Evolutionary conservation across 805 yeast species (phyloP).

Genomic region (Saccharomycopsis malanga): DNA sequence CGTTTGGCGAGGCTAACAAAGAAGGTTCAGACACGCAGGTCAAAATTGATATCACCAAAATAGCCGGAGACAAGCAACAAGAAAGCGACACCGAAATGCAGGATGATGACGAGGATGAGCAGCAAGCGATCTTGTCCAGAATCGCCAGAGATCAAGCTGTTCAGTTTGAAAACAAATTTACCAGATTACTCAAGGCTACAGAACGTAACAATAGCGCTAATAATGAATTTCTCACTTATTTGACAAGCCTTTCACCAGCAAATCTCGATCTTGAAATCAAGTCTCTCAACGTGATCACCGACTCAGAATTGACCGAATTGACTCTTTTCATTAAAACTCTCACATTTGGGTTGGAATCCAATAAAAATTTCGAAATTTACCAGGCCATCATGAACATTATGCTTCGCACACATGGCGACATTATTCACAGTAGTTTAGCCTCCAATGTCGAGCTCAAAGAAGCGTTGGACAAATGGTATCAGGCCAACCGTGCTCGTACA

Average conservation of each 20-base stretch:
- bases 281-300: conserved; percentile 60
- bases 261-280: conserved; percentile 80
- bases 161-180: conserved; percentile 68
- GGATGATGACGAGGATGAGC: conserved; percentile 25
- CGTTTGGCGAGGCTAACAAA: conserved; percentile 41
- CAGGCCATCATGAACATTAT: conserved; percentile 77
- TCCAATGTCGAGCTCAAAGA: conserved; percentile 35
- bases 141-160: conserved; percentile 23
- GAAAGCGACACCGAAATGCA: conserved; percentile 25
- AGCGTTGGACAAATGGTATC: conserved; percentile 46
- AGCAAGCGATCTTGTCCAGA: conserved; percentile 24
- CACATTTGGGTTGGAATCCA: conserved; percentile 46
- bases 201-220: neutral
- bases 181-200: conserved; percentile 48
- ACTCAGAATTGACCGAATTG: conserved; percentile 51
- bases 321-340: conserved; percentile 61
- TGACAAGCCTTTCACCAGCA: conserved; percentile 65
- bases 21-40: conserved; percentile 23
- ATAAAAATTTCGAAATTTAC: conserved; percentile 63
- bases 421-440: conserved; percentile 38
- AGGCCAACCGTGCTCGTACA: conserved; percentile 34
- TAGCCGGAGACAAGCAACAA: conserved; percentile 27
- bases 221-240: conserved; percentile 42
- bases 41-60: conserved; percentile 20
- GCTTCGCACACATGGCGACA: conserved; percentile 76